These are phyloP conservation scores for Caryopteris hybrid DNA, from an alignment of 305 asterid genomes.

Conservation along the genomic window DNA sequence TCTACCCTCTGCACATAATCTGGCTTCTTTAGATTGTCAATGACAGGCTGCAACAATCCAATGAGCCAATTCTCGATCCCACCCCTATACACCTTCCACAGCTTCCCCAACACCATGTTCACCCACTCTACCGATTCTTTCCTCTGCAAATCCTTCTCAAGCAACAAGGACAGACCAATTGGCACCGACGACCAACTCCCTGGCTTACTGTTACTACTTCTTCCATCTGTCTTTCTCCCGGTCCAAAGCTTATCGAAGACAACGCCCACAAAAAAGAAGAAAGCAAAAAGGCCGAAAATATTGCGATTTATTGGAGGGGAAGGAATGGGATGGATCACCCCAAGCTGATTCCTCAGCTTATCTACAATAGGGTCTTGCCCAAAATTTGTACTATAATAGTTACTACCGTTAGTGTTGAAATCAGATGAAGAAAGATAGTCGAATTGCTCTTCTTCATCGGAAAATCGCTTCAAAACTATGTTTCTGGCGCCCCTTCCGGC, in stretches of 20 bases:
- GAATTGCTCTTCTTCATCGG: slow-evolving; percentile 28
- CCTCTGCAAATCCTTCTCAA: slow-evolving; percentile 91
- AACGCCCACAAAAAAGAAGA: slow-evolving; percentile 91
- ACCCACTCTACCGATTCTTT: slow-evolving; percentile 98
- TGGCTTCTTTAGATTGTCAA: slow-evolving; percentile 85
- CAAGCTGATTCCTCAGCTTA: slow-evolving; percentile 64
- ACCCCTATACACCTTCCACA: slow-evolving; percentile 88
- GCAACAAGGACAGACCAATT: slow-evolving; percentile 54
- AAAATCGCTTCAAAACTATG: slow-evolving; percentile 48
- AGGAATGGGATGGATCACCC: slow-evolving; percentile 66
- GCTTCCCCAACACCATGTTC: slow-evolving; percentile 94
- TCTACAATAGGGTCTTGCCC: slow-evolving; percentile 63
- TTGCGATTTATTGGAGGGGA: slow-evolving; percentile 72
- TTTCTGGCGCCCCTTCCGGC: slow-evolving; percentile 36
- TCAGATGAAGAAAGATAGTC: slow-evolving; percentile 28
- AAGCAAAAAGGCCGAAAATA: slow-evolving; percentile 64
- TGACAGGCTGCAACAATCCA: slow-evolving; percentile 90
- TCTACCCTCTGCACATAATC: slow-evolving; percentile 93
- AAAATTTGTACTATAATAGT: slow-evolving; percentile 39
- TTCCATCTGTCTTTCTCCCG: slow-evolving; percentile 46
- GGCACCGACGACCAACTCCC: slow-evolving; percentile 63
- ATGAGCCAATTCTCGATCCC: slow-evolving; percentile 87
- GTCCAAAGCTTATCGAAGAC: slow-evolving; percentile 88
- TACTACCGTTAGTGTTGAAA: slow-evolving; percentile 16
- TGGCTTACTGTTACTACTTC: slow-evolving; percentile 19